phyloP scores from a whole-genome alignment of 805 yeast genomes.

The Candida khao-thaluensis region DNA sequence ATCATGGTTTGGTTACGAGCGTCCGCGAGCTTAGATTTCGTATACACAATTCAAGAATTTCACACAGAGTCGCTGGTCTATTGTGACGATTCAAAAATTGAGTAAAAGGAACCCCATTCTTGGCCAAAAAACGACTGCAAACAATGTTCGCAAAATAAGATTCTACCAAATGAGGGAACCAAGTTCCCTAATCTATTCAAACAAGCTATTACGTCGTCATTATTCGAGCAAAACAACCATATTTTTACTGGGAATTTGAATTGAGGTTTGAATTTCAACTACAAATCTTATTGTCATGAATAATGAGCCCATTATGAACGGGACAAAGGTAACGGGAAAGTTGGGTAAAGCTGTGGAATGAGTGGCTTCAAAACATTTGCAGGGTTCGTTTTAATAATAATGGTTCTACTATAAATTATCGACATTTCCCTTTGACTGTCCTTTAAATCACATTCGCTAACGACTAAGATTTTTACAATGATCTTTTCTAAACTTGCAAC shows the following conservation, averaged over 20 bases:
- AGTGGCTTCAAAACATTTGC: too few relatives aligned
- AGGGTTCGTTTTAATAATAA: too few relatives aligned
- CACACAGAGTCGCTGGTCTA: slow-evolving; percentile 1
- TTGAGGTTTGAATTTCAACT: neutral
- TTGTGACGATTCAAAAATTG: neutral
- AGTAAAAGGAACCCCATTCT: neutral
- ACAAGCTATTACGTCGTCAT: too few relatives aligned
- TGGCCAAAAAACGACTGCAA: slow-evolving; percentile 1
- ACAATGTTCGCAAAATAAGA: neutral
- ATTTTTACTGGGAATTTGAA: too few relatives aligned
- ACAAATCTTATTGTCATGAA: neutral
- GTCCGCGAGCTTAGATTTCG: neutral
- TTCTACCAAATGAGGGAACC: neutral
- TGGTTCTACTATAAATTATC: too few relatives aligned
- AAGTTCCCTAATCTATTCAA: slow-evolving; percentile 5
- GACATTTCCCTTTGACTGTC: too few relatives aligned
- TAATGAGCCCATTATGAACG: slow-evolving; percentile 1
- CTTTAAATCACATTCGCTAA: too few relatives aligned
- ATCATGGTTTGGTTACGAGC: neutral
- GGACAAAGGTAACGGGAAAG: too few relatives aligned
- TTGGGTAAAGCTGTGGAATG: too few relatives aligned
- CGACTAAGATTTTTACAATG: slow-evolving; percentile 8
- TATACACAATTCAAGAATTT: slow-evolving; percentile 2
- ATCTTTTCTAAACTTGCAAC: slow-evolving; percentile 11
- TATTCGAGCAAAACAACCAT: too few relatives aligned